A percentile compares a stretch with the other conserved stretches of the same genome.
These are phyloP conservation scores for Porcisia deanei DNA, from an alignment of 208 protist genomes.

Conservation along the genomic window DNA sequence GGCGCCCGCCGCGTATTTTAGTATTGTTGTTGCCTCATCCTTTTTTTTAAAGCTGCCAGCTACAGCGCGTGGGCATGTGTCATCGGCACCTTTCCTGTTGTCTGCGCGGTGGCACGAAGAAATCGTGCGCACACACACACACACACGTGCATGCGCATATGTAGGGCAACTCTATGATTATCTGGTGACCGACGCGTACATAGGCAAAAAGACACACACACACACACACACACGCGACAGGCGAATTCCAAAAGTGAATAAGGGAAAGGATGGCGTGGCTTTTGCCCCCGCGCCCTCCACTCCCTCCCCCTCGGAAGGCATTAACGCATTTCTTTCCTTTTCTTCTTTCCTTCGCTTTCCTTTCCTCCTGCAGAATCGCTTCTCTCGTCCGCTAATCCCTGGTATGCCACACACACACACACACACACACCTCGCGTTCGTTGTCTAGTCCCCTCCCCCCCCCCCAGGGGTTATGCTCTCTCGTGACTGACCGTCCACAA, in stretches of 20 bases:
- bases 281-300: no score
- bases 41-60: no score
- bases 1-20: no score
- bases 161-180: not conserved
- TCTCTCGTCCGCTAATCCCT: not conserved
- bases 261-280: no score
- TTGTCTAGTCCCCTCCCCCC: no score
- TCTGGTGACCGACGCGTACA: not conserved
- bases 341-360: not conserved
- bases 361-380: not conserved
- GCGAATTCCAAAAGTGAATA: no score
- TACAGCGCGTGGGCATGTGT: no score
- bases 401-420: not conserved
- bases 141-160: not conserved
- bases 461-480: not conserved
- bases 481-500: constrained; percentile 29
- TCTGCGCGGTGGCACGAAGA: not conserved
- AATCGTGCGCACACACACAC: not conserved
- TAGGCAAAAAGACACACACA: not conserved
- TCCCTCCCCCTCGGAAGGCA: no score
- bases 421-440: not conserved
- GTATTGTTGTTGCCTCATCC: no score
- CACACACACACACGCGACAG: not conserved
- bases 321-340: no score
- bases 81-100: not conserved